phyloP scores from a whole-genome alignment of 129 eudicot genomes.

The Flaveria linearis region DNA sequence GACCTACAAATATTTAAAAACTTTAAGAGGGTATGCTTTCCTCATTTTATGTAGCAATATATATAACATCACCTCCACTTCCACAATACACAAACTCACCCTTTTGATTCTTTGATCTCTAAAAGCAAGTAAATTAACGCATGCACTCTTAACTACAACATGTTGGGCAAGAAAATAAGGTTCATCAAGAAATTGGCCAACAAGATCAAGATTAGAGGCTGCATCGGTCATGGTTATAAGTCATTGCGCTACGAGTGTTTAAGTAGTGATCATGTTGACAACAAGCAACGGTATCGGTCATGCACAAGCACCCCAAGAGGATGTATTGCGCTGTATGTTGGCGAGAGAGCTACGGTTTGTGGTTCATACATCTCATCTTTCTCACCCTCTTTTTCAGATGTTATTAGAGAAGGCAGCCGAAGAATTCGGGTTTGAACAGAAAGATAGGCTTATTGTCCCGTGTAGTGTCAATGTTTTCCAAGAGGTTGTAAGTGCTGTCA shows the following conservation, averaged over 20 bases:
- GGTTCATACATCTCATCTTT: constrained; percentile 68
- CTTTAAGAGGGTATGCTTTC: constrained; percentile 14
- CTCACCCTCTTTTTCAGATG: constrained; percentile 88
- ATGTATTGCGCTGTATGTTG: constrained; percentile 69
- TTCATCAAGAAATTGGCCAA: constrained; percentile 66
- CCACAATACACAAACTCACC: constrained; percentile 15
- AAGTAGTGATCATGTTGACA: constrained; percentile 24
- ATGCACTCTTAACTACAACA: constrained; percentile 30
- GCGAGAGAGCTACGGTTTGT: constrained; percentile 73
- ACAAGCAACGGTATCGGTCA: constrained; percentile 12
- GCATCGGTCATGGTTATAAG: constrained; percentile 3
- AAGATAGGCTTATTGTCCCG: constrained; percentile 63
- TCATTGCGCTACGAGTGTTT: constrained; percentile 31
- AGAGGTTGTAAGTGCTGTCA: constrained; percentile 69
- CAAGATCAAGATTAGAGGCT: constrained; percentile 43
- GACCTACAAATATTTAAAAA: constrained; percentile 17
- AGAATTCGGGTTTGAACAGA: constrained; percentile 65
- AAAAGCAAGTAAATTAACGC: constrained; percentile 18
- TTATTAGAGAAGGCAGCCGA: constrained; percentile 72
- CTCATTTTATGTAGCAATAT: constrained; percentile 12
- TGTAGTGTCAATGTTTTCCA: constrained; percentile 67
- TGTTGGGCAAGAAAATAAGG: constrained; percentile 64
- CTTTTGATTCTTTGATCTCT: constrained; percentile 15
- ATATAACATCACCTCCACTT: constrained; percentile 18
- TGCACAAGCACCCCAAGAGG: constrained; percentile 58